These are phyloP conservation scores for Boletus insuetus DNA, from an alignment of 768 basidiomycete species.

Conservation along the genomic window DNA sequence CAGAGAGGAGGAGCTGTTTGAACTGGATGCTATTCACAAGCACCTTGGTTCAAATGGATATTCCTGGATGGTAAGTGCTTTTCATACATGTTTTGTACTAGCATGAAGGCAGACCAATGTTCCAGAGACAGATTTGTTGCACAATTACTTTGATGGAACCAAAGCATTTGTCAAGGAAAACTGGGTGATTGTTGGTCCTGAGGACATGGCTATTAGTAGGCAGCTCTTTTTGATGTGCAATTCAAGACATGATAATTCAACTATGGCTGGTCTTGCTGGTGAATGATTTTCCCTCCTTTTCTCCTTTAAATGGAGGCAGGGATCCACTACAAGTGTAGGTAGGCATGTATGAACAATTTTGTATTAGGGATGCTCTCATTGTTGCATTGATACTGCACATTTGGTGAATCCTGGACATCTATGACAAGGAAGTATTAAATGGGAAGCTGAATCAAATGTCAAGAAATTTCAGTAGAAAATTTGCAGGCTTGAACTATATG, in stretches of 20 bases:
- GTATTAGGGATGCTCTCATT: too few species aligned
- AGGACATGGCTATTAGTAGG: slow-evolving; percentile 60
- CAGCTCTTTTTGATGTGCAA: background rate
- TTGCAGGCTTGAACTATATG: too few species aligned
- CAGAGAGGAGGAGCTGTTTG: slow-evolving; percentile 75
- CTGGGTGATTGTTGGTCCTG: slow-evolving; percentile 65
- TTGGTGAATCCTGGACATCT: too few species aligned
- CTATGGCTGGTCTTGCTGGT: slow-evolving; percentile 48
- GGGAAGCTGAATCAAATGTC: too few species aligned
- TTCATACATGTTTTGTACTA: background rate
- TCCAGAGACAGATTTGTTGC: slow-evolving; percentile 53
- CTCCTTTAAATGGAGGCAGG: slow-evolving; percentile 48
- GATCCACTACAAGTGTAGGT: slow-evolving; percentile 39
- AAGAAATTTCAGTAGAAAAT: too few species aligned
- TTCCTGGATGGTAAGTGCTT: slow-evolving; percentile 52
- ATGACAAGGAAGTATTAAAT: too few species aligned
- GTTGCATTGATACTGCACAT: too few species aligned
- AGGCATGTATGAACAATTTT: background rate
- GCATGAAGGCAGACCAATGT: background rate
- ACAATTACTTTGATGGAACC: slow-evolving; percentile 51
- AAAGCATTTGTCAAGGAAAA: slow-evolving; percentile 56
- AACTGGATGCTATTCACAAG: slow-evolving; percentile 65
- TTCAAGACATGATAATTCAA: background rate
- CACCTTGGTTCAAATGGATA: slow-evolving; percentile 77
- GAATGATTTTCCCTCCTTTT: slow-evolving; percentile 55